These are phyloP conservation scores for Schizosaccharomyces japonicus DNA, from an alignment of 805 yeast genomes.

Conservation along the genomic window DNA sequence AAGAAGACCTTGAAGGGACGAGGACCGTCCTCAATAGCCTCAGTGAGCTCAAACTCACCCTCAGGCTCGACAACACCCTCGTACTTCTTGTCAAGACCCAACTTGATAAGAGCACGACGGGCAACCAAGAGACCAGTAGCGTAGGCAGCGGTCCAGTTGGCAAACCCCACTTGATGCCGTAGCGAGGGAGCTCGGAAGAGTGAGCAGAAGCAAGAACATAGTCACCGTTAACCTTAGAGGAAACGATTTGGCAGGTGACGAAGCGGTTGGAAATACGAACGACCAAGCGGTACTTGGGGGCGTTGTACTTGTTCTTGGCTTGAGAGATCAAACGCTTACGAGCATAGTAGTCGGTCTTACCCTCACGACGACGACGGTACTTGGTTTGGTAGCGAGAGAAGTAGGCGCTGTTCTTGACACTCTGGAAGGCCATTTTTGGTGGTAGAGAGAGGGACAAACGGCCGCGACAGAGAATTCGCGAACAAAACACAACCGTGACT, in stretches of 20 bases:
- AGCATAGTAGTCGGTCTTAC: conserved; percentile 99
- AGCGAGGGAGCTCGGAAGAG: conserved; percentile 93
- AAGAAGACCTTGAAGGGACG: conserved; percentile 98
- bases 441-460: no score
- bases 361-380: conserved; percentile 99
- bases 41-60: conserved; percentile 95
- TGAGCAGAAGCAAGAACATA: conserved; percentile 89
- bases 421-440: conserved; percentile 52
- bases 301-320: conserved; percentile 98
- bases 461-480: no score
- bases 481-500: no score
- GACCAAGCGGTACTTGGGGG: conserved; percentile 98
- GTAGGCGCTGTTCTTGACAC: conserved; percentile 71
- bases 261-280: conserved; percentile 99
- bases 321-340: conserved; percentile 98
- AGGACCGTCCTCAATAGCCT: conserved; percentile 98
- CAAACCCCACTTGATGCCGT: conserved; percentile 96
- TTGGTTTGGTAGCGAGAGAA: conserved; percentile 99
- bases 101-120: conserved; percentile 94
- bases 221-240: conserved; percentile 94
- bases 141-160: conserved; percentile 99
- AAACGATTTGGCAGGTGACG: conserved; percentile 90
- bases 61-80: conserved; percentile 96
- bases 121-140: conserved; percentile 96
- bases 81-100: conserved; percentile 95